Base-by-base conservation (phyloP, 192 early-diverging fungal genomes). In the Podila verticillata region DNA sequence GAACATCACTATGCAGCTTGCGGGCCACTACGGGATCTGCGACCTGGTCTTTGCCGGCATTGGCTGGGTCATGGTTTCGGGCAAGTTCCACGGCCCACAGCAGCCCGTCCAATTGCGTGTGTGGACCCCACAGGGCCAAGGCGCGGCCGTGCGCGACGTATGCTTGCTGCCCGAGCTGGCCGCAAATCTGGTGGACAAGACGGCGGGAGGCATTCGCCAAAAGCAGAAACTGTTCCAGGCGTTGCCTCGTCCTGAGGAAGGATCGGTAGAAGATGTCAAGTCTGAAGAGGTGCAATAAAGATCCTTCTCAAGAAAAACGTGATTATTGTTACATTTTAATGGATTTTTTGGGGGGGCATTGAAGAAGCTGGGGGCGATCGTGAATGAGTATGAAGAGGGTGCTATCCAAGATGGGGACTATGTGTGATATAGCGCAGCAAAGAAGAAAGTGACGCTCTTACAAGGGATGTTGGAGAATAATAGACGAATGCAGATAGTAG, bases 41-140 rank as follows among this genome's bases (percentile, higher is more conserved):
- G 77, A 80, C 28, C 30, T 80, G 5, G 77, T 80, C 34, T 80
- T 80, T 54, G 70, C 77, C 26, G 77, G 77, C 17, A 51, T 80
- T 59, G 77, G 77, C 7, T 80, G 77, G 77, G 61, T 80, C 36
- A 80, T 80, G 77, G 32, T 80, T 26, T 80, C 77, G 8, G 77
- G 77, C 47, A 80, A 80, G 26, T 80, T 80, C 66, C 59, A 44
- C 1, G 75, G 68, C 5, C 59, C 66, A 3, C 28, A 72, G 0
- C 65, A 72, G 28, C 65, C 77, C 4, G 70, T 80, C 24, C 36
- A 13, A 0, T 36, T 80, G 61, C 66, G 57, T 17, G 48, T 80
- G 9, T 80, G 77, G 77, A 80, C 77, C 6, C 77, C 77, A 1
- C 61, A 63, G 39, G 77, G 77, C 9, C 63, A 68, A 31, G 77